Percentiles rank a stretch among this genome's conserved stretches.
phyloP scores from a whole-genome alignment of 208 protist species.

The Crithidia thermophila region DNA sequence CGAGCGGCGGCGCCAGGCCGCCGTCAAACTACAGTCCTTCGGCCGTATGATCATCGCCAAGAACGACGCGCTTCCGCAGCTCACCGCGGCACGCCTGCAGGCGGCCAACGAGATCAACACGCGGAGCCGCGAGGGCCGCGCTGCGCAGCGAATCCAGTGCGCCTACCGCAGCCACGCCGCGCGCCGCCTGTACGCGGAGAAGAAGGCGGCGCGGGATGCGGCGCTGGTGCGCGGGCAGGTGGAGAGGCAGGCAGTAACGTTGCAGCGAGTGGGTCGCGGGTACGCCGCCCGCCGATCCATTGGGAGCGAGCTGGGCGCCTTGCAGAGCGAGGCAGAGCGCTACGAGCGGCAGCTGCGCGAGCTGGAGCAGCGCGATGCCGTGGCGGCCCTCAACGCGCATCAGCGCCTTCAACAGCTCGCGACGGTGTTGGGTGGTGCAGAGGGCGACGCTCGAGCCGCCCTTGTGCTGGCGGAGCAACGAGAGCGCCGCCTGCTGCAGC shows the following conservation, averaged over 20 bases:
- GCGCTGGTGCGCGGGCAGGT: background rate
- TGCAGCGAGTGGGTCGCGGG: constrained; percentile 75
- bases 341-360: constrained; percentile 40
- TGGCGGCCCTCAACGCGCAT: constrained; percentile 7
- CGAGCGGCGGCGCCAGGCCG: constrained; percentile 51
- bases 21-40: constrained; percentile 75
- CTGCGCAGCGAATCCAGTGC: constrained; percentile 62
- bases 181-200: constrained; percentile 30
- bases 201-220: constrained; percentile 18
- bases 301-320: constrained; percentile 19
- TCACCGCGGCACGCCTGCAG: constrained; percentile 52
- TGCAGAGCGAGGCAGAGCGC: constrained; percentile 44
- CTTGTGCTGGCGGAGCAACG: constrained; percentile 24
- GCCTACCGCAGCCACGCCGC: constrained; percentile 61
- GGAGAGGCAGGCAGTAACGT: background rate
- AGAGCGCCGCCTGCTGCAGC: constrained; percentile 6
- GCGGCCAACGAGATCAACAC: constrained; percentile 55
- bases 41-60: constrained; percentile 63
- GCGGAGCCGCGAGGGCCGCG: constrained; percentile 29
- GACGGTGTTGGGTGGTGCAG: constrained; percentile 6
- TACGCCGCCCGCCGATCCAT: constrained; percentile 49
- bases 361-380: constrained; percentile 30
- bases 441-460: constrained; percentile 23
- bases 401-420: background rate
- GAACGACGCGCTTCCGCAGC: constrained; percentile 32